Base-by-base conservation (phyloP, 2,329 filamentous ascomycete genomes). In the Aureobasidium leucospermi region DNA sequence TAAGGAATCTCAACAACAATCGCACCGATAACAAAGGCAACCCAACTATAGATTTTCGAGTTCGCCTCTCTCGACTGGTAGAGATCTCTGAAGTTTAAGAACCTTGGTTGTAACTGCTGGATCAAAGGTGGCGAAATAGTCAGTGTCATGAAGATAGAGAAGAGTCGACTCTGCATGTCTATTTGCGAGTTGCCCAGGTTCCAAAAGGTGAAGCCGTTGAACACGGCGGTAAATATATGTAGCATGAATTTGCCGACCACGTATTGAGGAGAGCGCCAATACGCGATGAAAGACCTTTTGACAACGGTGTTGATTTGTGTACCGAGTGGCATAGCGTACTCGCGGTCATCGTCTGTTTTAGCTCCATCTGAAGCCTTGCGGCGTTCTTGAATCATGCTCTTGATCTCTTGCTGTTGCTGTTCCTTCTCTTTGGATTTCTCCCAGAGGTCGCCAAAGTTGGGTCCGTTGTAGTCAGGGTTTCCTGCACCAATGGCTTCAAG, bases 261-360 rank as follows among this genome's bases (percentile, higher is more conserved):
- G 71, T 96, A 96, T 75, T 95, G 91, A 38, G 89, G 89, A 1
- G 87, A 89, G 43, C 91, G 82, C 89, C 89, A 96, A 77, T 89
- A 93, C 0, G 88, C 81, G 3, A 90, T 77, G 71, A 90, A 88
- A 64, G 86, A 90, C 60, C 92, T 85, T 60, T 76, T 79, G 65
- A 85, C 81, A 32, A 96, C 90, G 2, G 88, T 74, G 72, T 84
- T 86, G 71, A 95, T 82, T 77, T 96, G 92, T 71, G 91, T 88
- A 74, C 76, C 77, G 8, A 91, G 73, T 0, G 92, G 89, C 0
- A 90, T 92, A 0, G 92, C 92, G 67, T 88, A 96, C 73, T 96
- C 90, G 66, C 82, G 85, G 64, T 91, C 83, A 5, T 81, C 73
- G 0, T 79, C 76, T 4, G 68, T 65, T 3, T 76, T 71, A 2